phyloP scores from a whole-genome alignment of 805 yeast species.

The Candida endomychidarum region DNA sequence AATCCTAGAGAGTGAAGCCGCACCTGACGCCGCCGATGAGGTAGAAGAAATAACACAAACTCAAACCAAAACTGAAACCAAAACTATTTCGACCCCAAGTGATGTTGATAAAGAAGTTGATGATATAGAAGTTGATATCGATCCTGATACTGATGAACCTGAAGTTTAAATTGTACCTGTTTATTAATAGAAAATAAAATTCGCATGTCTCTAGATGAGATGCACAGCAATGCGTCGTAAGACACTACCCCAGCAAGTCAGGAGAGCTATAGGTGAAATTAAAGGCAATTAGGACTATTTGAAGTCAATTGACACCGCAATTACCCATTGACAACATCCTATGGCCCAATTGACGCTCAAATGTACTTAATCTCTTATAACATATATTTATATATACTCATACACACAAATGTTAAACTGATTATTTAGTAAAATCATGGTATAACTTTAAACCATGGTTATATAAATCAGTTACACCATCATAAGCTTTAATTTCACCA shows the following conservation, averaged over 20 bases:
- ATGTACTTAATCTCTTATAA: too few relatives aligned
- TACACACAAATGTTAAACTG: background rate
- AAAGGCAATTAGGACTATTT: too few relatives aligned
- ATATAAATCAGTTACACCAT: slow-evolving; percentile 21
- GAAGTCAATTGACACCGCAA: too few relatives aligned
- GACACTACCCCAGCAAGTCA: too few relatives aligned
- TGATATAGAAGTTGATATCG: slow-evolving; percentile 10
- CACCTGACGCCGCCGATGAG: slow-evolving; percentile 49
- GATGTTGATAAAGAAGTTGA: slow-evolving; percentile 2
- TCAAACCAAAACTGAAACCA: too few relatives aligned
- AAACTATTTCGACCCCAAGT: background rate
- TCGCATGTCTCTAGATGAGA: background rate
- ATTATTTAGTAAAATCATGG: slow-evolving; percentile 18
- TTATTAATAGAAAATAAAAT: background rate
- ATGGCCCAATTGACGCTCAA: too few relatives aligned
- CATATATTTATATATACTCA: slow-evolving; percentile 2
- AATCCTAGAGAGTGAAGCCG: slow-evolving; percentile 69
- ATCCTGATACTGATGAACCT: slow-evolving; percentile 5
- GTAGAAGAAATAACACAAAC: slow-evolving; percentile 4
- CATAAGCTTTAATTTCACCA: slow-evolving; percentile 32
- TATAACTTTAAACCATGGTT: slow-evolving; percentile 21
- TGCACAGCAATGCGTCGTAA: too few relatives aligned
- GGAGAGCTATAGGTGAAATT: too few relatives aligned
- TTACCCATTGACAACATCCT: too few relatives aligned
- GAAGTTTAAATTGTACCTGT: background rate